These are phyloP conservation scores for Ustilago xerochloae DNA, from an alignment of 1,284 basidiomycete genomes.

Conservation along the genomic window DNA sequence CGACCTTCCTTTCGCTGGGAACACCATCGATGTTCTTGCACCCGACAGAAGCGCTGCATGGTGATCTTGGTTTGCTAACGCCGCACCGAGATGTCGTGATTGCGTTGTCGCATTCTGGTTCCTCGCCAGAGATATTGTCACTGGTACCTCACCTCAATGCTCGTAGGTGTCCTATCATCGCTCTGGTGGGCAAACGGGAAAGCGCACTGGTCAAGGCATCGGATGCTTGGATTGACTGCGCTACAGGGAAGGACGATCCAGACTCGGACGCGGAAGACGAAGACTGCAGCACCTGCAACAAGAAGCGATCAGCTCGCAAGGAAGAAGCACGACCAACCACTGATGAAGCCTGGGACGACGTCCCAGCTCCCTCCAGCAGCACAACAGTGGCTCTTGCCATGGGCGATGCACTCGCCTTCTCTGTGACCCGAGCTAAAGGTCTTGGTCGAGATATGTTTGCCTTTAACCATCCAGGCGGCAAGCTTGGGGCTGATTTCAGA, in stretches of 20 bases:
- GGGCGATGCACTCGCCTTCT: constrained; percentile 68
- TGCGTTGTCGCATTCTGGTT: constrained; percentile 69
- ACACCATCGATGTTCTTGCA: constrained; percentile 69
- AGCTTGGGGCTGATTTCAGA: constrained; percentile 57
- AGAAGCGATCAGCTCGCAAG: not conserved
- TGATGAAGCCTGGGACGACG: constrained; percentile 53
- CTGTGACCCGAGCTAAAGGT: constrained; percentile 54
- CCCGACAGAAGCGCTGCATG: constrained; percentile 69
- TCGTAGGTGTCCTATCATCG: constrained; percentile 65
- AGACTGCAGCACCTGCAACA: constrained; percentile 13
- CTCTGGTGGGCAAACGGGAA: constrained; percentile 64
- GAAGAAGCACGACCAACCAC: constrained; percentile 18
- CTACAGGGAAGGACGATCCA: constrained; percentile 59
- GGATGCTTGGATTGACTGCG: constrained; percentile 67
- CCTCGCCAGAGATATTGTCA: constrained; percentile 67
- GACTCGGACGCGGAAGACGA: constrained; percentile 52
- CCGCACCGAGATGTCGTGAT: constrained; percentile 67
- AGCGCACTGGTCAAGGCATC: constrained; percentile 64
- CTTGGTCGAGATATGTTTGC: constrained; percentile 59
- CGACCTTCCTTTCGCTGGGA: constrained; percentile 64
- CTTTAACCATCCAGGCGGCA: constrained; percentile 68
- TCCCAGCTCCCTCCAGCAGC: constrained; percentile 68
- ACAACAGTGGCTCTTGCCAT: constrained; percentile 69
- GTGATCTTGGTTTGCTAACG: constrained; percentile 68
- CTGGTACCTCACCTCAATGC: constrained; percentile 66